Conservation (phyloP, 2,329 filamentous ascomycete species). For the Leptographium radiaticola region DNA sequence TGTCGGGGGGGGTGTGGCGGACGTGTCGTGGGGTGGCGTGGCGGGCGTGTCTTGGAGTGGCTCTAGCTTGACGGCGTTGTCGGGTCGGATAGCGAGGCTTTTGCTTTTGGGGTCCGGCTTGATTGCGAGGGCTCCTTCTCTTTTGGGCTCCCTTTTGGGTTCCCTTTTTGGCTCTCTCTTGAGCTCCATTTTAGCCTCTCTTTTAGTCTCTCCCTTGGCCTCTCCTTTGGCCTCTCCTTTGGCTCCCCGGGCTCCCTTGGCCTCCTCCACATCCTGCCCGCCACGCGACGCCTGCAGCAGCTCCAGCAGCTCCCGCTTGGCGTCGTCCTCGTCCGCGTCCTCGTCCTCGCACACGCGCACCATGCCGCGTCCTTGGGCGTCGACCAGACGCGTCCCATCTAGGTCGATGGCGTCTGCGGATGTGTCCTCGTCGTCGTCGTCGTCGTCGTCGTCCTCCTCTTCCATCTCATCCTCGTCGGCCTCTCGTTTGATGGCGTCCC, state of each 20-base stretch:
- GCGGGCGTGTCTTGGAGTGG: not conserved
- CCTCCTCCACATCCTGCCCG: not conserved
- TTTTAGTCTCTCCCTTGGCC: too few species aligned
- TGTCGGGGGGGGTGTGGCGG: not conserved
- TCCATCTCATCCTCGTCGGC: slow-evolving; percentile 21
- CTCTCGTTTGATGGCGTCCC: slow-evolving; percentile 22
- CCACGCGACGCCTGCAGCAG: slow-evolving; percentile 30
- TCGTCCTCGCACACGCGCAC: slow-evolving; percentile 66
- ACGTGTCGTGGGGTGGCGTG: not conserved
- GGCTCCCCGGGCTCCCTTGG: not conserved
- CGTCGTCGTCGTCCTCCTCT: slow-evolving; percentile 24
- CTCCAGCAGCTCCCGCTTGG: slow-evolving; percentile 53
- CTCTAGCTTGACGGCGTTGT: slow-evolving; percentile 1
- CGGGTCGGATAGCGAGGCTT: too few species aligned
- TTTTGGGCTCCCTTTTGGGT: not conserved
- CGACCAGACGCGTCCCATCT: slow-evolving; percentile 48
- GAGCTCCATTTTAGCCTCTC: too few species aligned
- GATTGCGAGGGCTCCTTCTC: too few species aligned
- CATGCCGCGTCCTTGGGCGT: slow-evolving; percentile 53
- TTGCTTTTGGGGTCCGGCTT: too few species aligned
- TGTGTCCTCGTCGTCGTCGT: slow-evolving; percentile 30
- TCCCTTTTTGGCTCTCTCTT: not conserved
- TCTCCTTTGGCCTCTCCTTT: not conserved
- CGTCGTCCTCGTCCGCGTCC: slow-evolving; percentile 44
- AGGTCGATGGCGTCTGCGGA: slow-evolving; percentile 46